Evolutionary conservation across 1,284 basidiomycete species (phyloP).

Genomic region (Irpex sp.): DNA sequence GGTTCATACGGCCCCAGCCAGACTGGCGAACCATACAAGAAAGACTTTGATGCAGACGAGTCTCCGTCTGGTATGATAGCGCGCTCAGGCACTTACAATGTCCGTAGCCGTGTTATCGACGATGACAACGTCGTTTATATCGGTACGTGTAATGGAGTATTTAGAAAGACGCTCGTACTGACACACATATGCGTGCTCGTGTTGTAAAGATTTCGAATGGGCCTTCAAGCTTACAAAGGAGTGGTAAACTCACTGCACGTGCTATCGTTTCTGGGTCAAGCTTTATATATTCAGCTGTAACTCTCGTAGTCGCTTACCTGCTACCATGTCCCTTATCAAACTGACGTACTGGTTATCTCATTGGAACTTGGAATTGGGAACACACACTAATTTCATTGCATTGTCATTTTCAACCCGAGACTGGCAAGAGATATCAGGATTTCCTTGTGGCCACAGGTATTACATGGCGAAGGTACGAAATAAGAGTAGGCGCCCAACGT

Average conservation of each 20-base stretch:
- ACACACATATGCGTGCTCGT: not conserved
- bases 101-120: slow-evolving; percentile 78
- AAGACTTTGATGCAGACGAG: slow-evolving; percentile 75
- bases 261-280: not conserved
- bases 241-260: slow-evolving; percentile 44
- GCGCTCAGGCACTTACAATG: slow-evolving; percentile 72
- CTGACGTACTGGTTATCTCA: slow-evolving; percentile 1
- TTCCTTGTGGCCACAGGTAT: not conserved
- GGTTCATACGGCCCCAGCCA: slow-evolving; percentile 79
- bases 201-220: slow-evolving; percentile 74
- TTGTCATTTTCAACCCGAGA: not conserved
- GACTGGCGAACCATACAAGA: slow-evolving; percentile 54
- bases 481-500: not conserved
- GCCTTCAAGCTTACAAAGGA: slow-evolving; percentile 79
- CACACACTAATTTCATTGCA: not conserved
- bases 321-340: not conserved
- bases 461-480: not conserved
- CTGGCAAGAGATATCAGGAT: not conserved
- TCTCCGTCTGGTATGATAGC: slow-evolving; percentile 82
- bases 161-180: slow-evolving; percentile 7
- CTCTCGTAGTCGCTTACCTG: slow-evolving; percentile 1
- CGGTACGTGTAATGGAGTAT: slow-evolving; percentile 41
- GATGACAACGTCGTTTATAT: slow-evolving; percentile 78
- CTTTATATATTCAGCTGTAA: not conserved
- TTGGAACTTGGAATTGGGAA: not conserved